Evolutionary conservation across 2,329 filamentous ascomycete genomes (phyloP).

Genomic region (Colletotrichum sojae): DNA sequence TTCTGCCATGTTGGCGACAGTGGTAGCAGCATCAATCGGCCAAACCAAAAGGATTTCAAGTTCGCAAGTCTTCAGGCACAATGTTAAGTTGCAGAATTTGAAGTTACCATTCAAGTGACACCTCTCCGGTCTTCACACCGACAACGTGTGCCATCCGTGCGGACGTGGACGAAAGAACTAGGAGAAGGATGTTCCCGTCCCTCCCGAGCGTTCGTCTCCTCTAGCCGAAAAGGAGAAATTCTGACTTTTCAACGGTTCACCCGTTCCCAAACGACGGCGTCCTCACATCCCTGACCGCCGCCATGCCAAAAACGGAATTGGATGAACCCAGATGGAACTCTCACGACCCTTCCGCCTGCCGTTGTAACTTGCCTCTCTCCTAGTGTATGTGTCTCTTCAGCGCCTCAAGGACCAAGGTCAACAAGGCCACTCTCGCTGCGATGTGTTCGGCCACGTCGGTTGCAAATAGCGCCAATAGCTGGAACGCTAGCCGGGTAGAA

Average conservation of each 20-base stretch:
- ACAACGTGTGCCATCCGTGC: background rate
- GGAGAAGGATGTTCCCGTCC: slow-evolving; percentile 26
- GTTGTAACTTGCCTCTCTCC: background rate
- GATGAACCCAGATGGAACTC: slow-evolving; percentile 4
- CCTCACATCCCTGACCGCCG: slow-evolving; percentile 10
- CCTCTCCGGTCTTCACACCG: background rate
- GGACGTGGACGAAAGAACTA: slow-evolving; percentile 1
- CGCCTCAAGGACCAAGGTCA: background rate
- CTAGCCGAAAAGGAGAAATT: slow-evolving; percentile 1
- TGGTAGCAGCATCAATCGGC: too few relatives aligned
- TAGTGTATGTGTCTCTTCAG: background rate
- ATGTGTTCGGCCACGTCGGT: slow-evolving; percentile 13
- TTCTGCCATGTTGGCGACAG: too few relatives aligned
- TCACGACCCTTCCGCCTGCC: background rate
- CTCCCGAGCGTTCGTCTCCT: slow-evolving; percentile 20
- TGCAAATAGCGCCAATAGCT: slow-evolving; percentile 1
- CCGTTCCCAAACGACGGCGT: slow-evolving; percentile 26
- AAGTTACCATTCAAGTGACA: background rate
- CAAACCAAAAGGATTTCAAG: too few relatives aligned
- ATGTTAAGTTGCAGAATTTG: too few relatives aligned
- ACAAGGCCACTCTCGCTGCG: background rate
- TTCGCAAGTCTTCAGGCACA: too few relatives aligned
- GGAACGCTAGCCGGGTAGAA: slow-evolving; percentile 11
- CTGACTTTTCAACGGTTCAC: slow-evolving; percentile 21
- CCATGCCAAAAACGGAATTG: slow-evolving; percentile 12